Base-by-base conservation (phyloP, 192 early-diverging fungal species). In the Geranomyces variabilis region DNA sequence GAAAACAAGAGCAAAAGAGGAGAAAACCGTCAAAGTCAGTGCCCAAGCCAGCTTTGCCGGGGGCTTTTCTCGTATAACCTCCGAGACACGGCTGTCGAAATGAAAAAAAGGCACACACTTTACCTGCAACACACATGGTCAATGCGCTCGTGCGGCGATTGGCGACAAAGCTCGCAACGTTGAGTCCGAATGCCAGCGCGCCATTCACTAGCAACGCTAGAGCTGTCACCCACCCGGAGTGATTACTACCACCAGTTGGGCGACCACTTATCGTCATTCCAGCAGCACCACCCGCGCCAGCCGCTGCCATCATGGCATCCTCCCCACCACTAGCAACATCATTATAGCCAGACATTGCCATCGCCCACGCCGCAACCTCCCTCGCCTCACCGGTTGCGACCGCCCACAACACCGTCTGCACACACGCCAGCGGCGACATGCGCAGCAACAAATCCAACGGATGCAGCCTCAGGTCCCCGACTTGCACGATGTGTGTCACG, bases 71-170 rank as follows among this genome's bases (percentile, higher is more conserved):
- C n/a, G n/a, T n/a, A n/a, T n/a, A n/a, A n/a, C n/a, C n/a, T n/a
- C n/a, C n/a, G n/a, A n/a, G n/a, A n/a, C n/a, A n/a, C n/a, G n/a
- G n/a, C n/a, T n/a, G n/a, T n/a, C n/a, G n/a, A n/a, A n/a, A n/a
- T n/a, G n/a, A n/a, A n/a, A n/a, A n/a, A n/a, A n/a, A n/a, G n/a
- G n/a, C n/a, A 68, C 65, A n/a, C n/a, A n/a, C n/a, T n/a, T 47
- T 10, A 83, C 83, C 86, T 43, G 84, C 85, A 24, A 93, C 92
- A 12, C 87, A 86, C 88, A 93, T 93, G 10, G 90, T 92, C 29
- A 96, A 81, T 4, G 94, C 91, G 46, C 89, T 88, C 0, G 93
- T 93, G 66, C 91, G 89, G 67, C 90, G 91, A 80, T 91, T 96
- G n/a, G 93, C 93, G 0, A 88, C 89, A 57, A 96, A 94, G 47